Percentiles rank a stretch among this genome's conserved stretches.
Evolutionary conservation across 2,329 filamentous ascomycete species (phyloP).

Genomic region (Escovopsis weberi): DNA sequence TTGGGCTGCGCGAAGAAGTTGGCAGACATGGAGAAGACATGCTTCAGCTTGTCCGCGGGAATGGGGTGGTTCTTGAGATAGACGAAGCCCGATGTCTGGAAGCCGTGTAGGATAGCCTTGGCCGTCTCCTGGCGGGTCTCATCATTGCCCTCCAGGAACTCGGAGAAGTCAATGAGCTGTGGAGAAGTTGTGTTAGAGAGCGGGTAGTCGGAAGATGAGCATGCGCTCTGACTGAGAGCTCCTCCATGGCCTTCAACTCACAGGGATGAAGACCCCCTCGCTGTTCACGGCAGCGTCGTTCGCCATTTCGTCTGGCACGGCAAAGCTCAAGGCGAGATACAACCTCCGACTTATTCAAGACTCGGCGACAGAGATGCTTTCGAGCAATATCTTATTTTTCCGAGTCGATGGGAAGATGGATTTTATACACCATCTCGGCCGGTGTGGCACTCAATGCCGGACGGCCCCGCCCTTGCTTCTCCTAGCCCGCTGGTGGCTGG

Average conservation of each 20-base stretch:
- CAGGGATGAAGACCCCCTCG: slow-evolving; percentile 40
- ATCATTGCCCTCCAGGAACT: slow-evolving; percentile 50
- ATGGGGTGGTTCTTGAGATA: slow-evolving; percentile 76
- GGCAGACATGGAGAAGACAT: slow-evolving; percentile 53
- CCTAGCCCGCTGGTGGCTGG: not conserved
- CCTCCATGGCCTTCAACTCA: slow-evolving; percentile 15
- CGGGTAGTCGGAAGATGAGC: not conserved
- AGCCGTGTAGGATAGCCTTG: slow-evolving; percentile 58
- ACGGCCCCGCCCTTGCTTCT: not conserved
- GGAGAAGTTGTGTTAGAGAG: not conserved
- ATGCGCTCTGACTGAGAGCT: not conserved
- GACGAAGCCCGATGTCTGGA: slow-evolving; percentile 78
- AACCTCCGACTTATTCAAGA: no score
- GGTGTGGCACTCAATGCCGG: not conserved
- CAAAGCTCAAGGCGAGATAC: no score
- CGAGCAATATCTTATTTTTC: not conserved
- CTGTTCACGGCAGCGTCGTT: slow-evolving; percentile 31
- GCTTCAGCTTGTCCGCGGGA: slow-evolving; percentile 37
- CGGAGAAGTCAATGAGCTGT: slow-evolving; percentile 46
- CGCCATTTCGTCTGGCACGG: slow-evolving; percentile 10
- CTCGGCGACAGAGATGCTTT: not conserved
- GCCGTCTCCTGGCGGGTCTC: slow-evolving; percentile 50
- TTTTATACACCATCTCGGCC: not conserved
- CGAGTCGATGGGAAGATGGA: not conserved
- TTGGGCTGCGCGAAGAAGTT: slow-evolving; percentile 53